A percentile compares a stretch with the other conserved stretches of the same genome.
Conservation (phyloP, 2,329 filamentous ascomycete genomes). For the Cryphonectria parasitica region DNA sequence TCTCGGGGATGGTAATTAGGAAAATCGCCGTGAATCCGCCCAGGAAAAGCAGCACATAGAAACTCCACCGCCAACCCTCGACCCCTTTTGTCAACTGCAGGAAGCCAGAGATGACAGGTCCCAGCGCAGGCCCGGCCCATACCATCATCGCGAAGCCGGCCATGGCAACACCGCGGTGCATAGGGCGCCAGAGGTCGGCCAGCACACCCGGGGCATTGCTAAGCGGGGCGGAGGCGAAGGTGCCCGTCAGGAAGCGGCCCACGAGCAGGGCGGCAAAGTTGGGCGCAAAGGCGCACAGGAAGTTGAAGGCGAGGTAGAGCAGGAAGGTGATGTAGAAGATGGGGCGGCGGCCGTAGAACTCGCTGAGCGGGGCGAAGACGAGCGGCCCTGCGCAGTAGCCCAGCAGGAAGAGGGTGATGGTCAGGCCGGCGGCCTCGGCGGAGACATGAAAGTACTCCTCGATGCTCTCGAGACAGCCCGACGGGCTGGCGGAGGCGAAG, state of each 20-base stretch:
- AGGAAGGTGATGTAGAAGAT: constrained; percentile 56
- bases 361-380: constrained; percentile 60
- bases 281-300: constrained; percentile 58
- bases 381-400: constrained; percentile 63
- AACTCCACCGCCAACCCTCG: constrained; percentile 54
- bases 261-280: constrained; percentile 57
- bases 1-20: constrained; percentile 64
- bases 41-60: constrained; percentile 52
- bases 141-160: constrained; percentile 57
- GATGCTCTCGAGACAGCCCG: constrained; percentile 46
- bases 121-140: constrained; percentile 57
- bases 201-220: constrained; percentile 56
- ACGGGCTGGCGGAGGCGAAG: constrained; percentile 51
- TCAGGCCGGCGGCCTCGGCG: constrained; percentile 50
- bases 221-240: constrained; percentile 55
- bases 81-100: constrained; percentile 54
- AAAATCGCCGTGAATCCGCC: constrained; percentile 44
- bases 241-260: constrained; percentile 59
- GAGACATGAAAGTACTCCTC: constrained; percentile 52
- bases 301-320: constrained; percentile 54
- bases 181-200: constrained; percentile 56
- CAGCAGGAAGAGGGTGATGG: constrained; percentile 58
- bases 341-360: constrained; percentile 60
- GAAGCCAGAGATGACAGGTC: constrained; percentile 61
- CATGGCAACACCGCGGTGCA: constrained; percentile 58